Evolutionary conservation across 179 eudicot genomes (phyloP), one percentile per base, ranked within the genome.

Genomic region (Drosera spatulata): DNA sequence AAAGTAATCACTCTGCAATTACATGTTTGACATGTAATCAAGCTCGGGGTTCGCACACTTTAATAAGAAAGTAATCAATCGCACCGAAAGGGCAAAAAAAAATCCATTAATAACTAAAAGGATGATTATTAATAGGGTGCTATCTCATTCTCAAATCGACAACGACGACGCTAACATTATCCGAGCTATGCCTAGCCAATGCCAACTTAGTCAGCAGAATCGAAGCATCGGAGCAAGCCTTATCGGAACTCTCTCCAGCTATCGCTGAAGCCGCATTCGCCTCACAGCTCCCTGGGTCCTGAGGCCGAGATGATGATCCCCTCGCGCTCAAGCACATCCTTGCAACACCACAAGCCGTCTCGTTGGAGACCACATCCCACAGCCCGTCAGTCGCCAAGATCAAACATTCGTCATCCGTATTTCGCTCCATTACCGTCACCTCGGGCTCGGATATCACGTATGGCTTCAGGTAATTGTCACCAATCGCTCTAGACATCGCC

Each of bases 341-440:
- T 1, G 89, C 97, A 38, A 90, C 89, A 4, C 85, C 78, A 4
- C 76, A 76, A 0, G 97, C 97, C 0, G 87, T 90, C 12, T 82
- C 82, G 15, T 90, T 90, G 0, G 89, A 70, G 11, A 86, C 89
- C n/a, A 90, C 93, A 41, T 90, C 97, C 97, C 97, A 90, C 0
- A 90, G 69, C 0, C 97, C 97, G 39, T 90, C 97, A 53, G 89
- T 90, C 0, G 97, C 97, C 6, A 90, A 59, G 6, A 90, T 84
- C 62, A 90, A 51, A 53, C 86, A 87, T 58, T 82, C 97, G 53
- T 90, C 97, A 7, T 70, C 89, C 2, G 69, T 7, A 10, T 71
- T 69, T 14, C 97, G 85, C 40, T 80, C 84, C 0, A 80, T 85
- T 1, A 82, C 43, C 3, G 89, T 90, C 61, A 90, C 89, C 60